Conservation (phyloP, 306 rosid species). For the Acacia crassicarpa region DNA sequence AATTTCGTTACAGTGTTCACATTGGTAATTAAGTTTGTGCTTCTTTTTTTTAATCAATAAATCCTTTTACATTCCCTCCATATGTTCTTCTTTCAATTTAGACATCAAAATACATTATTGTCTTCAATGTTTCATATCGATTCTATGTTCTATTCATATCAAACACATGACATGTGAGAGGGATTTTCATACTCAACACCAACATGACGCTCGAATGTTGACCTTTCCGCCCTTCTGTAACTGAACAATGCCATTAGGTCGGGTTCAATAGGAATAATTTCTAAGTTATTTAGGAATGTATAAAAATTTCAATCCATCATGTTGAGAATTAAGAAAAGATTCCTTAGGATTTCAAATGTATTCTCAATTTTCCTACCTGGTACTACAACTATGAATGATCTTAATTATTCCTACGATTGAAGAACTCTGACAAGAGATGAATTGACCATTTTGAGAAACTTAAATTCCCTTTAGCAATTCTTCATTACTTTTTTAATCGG, state of each 20-base stretch:
- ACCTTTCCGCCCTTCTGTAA: not conserved
- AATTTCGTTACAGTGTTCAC: constrained; percentile 19
- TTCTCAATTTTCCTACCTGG: not conserved
- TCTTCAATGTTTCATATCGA: not conserved
- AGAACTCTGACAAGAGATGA: too few relatives aligned
- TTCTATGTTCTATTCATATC: too few relatives aligned
- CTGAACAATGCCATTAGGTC: constrained; percentile 6
- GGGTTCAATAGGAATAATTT: not conserved
- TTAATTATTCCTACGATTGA: not conserved
- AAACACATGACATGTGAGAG: too few relatives aligned
- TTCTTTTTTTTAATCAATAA: not conserved
- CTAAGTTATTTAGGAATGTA: not conserved
- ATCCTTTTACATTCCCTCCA: not conserved
- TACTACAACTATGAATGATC: not conserved
- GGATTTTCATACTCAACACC: too few relatives aligned
- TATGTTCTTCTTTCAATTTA: not conserved
- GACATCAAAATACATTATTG: not conserved
- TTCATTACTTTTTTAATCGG: not conserved
- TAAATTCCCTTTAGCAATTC: not conserved
- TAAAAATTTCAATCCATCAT: not conserved
- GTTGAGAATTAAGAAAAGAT: not conserved
- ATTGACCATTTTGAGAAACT: too few relatives aligned
- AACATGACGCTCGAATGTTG: too few relatives aligned
- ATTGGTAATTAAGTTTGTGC: constrained; percentile 32
- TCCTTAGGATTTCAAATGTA: not conserved